Conservation (phyloP, 495 filamentous ascomycete species). For the Xylaria longipes region DNA sequence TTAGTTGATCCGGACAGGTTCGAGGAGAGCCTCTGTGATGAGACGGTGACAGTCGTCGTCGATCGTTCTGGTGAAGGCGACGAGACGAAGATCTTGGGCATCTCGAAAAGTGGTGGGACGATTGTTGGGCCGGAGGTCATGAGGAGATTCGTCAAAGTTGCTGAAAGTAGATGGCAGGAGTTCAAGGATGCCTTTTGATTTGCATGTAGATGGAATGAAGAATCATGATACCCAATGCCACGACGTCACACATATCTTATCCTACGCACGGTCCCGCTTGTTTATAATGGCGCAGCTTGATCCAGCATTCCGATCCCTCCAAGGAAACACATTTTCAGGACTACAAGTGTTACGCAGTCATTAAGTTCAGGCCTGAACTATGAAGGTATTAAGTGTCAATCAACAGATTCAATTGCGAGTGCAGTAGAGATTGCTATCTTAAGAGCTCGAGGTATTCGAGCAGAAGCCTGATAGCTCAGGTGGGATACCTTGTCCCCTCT, state of each 20-base stretch:
- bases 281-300: neutral
- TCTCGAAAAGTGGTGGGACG: conserved; percentile 85
- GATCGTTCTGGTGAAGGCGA: conserved; percentile 58
- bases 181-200: conserved; percentile 32
- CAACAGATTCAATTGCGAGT: neutral
- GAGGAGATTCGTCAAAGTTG: conserved; percentile 46
- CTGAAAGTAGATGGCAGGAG: conserved; percentile 51
- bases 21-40: conserved; percentile 82
- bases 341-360: neutral
- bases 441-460: neutral
- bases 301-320: neutral
- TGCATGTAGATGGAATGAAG: conserved; percentile 11
- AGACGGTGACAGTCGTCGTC: conserved; percentile 75
- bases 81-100: conserved; percentile 64
- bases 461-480: neutral
- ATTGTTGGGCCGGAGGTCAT: conserved; percentile 48
- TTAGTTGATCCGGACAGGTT: conserved; percentile 88
- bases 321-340: neutral
- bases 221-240: conserved; percentile 29
- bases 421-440: neutral
- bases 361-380: neutral
- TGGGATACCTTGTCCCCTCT: neutral
- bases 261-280: neutral
- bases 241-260: neutral
- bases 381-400: neutral